Evolutionary conservation across 2,329 filamentous ascomycete species (phyloP), one percentile per base, ranked within the genome.

Genomic region (Penicillium sclerotigenum): DNA sequence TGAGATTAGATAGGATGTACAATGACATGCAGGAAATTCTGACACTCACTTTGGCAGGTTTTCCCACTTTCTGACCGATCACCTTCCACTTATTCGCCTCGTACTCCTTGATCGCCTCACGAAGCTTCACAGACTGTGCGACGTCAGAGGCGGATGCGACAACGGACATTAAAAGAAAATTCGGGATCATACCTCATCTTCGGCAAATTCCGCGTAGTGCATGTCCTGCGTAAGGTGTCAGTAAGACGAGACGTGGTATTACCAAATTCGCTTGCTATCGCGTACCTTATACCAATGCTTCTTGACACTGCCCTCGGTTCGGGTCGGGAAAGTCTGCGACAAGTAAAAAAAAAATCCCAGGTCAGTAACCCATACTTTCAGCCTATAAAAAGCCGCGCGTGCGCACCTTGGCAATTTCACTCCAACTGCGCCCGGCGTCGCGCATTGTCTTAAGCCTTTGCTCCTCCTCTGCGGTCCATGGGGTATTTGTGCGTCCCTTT

Each of bases 11-110:
- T 28, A 18, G 8, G 47, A 54, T 47, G 54, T 65, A 47, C 66
- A 62, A 56, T 57, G 59, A 13, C 55, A 59, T 56, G 14, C 33
- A 50, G 13, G 47, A 37, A 40, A 9, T 41, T 14, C 42, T 9
- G 37, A 20, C 31, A 58, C 57, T 55, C 41, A 91, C 89, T 86
- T 99, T 99, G 65, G 94, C 94, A 47, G 94, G 94, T 78, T 99
- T 99, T 69, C 92, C 91, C 66, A 99, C 91, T 76, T 97, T 97
- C 73, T 90, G 87, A 34, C 94, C 94, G 71, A 97, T 97, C 26
- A 88, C 86, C 78, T 97, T 97, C 94, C 94, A 99, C 74, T 97
- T 97, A 75, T 95, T 97, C 71, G 91, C 88, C 73, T 99, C 94
- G 77, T 97, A 97, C 73, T 99, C 94, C 77, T 96, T 97, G 78